These are phyloP conservation scores for Thielaviopsis punctulata DNA, from an alignment of 2,329 filamentous ascomycete species.

Conservation along the genomic window DNA sequence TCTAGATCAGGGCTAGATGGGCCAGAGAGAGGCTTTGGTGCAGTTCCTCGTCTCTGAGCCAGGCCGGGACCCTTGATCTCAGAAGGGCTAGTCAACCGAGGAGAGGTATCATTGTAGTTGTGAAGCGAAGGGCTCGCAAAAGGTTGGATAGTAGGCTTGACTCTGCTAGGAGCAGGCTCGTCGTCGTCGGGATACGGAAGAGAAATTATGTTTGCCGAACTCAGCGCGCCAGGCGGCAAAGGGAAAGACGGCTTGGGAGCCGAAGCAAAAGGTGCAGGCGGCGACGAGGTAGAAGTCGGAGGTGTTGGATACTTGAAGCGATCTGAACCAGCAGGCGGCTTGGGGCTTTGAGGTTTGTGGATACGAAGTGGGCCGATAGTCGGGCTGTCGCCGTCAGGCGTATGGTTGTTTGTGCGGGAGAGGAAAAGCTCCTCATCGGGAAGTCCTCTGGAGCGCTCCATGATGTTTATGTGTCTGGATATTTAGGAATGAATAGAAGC, in stretches of 20 bases:
- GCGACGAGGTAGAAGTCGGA: conserved; percentile 20
- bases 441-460: conserved; percentile 42
- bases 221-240: conserved; percentile 50
- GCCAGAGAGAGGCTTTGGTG: conserved; percentile 66
- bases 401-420: conserved; percentile 29
- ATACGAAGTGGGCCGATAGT: conserved; percentile 74
- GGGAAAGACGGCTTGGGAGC: conserved; percentile 40
- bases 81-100: conserved; percentile 36
- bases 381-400: conserved; percentile 46
- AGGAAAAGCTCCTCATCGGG: conserved; percentile 77
- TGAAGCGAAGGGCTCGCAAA: conserved; percentile 27
- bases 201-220: conserved; percentile 39
- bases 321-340: conserved; percentile 26
- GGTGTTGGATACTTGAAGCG: conserved; percentile 36
- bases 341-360: conserved; percentile 57
- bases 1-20: conserved; percentile 63
- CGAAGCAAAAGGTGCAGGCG: conserved; percentile 23
- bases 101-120: conserved; percentile 31
- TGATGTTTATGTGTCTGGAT: too few relatives aligned
- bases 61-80: conserved; percentile 46
- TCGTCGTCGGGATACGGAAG: conserved; percentile 61
- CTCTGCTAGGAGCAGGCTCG: conserved; percentile 23
- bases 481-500: neutral
- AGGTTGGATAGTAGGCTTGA: conserved; percentile 20
- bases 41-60: conserved; percentile 68